These are phyloP conservation scores for Rhodotorula diobovata DNA, from an alignment of 768 basidiomycete genomes.

Conservation along the genomic window DNA sequence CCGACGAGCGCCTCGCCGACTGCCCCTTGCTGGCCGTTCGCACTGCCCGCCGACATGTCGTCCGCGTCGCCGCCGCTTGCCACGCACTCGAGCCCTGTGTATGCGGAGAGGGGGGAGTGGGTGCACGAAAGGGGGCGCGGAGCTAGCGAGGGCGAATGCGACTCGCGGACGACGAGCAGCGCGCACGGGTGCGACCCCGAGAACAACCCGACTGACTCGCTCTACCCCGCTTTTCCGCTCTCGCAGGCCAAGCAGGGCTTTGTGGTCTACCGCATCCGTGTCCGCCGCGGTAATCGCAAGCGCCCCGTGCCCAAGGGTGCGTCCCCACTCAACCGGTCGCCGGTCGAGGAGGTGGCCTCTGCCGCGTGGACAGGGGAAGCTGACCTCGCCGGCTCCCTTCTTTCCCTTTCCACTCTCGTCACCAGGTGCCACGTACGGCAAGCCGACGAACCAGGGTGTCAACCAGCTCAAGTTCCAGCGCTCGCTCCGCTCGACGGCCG, in stretches of 20 bases:
- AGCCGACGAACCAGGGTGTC: slow-evolving; percentile 98
- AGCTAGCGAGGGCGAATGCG: background rate
- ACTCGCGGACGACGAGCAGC: background rate
- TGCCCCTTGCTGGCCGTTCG: no score
- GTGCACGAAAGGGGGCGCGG: no score
- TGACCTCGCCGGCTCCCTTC: background rate
- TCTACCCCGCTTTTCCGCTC: background rate
- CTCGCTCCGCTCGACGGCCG: slow-evolving; percentile 83
- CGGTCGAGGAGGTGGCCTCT: background rate
- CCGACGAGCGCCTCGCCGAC: no score
- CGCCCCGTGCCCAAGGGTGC: slow-evolving; percentile 94
- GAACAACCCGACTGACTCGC: background rate
- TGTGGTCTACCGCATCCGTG: slow-evolving; percentile 93
- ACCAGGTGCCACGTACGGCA: slow-evolving; percentile 92
- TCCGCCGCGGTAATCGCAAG: slow-evolving; percentile 97
- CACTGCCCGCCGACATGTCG: no score
- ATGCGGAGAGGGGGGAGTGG: no score
- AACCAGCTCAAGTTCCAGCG: slow-evolving; percentile 99
- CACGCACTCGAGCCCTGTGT: no score
- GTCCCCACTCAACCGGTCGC: slow-evolving; percentile 26
- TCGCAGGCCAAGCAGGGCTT: slow-evolving; percentile 89
- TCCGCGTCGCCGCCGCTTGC: no score
- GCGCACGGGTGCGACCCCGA: no score
- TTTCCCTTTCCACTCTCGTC: no score
- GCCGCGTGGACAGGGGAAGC: background rate